Evolutionary conservation across 2,329 filamentous ascomycete genomes (phyloP), one percentile per base, ranked within the genome.

Genomic region (Lachnellula occidentalis): DNA sequence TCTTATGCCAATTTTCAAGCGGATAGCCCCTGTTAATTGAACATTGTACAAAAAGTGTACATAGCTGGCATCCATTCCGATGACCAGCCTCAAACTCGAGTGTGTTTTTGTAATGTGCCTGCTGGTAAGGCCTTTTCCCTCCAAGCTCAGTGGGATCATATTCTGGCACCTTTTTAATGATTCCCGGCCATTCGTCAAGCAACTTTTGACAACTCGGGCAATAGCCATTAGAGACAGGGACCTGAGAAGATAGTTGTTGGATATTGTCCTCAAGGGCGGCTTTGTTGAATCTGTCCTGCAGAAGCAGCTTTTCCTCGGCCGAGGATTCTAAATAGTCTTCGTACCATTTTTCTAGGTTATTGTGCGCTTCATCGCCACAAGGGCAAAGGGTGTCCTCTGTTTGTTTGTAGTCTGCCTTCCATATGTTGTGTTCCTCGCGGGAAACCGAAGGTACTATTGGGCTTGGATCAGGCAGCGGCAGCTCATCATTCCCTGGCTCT

Each of bases 201-300:
- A 48, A 50, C 39, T 24, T 50, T 45, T 54, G 47, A 50, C 52
- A 45, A 45, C 15, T 45, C 21, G 36, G 47, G 37, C 46, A 50
- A 50, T 48, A 50, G 19, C 47, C n/a, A 37, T 48, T 48, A 4
- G 31, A 17, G 17, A 48, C 31, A 12, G 24, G 45, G 22, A 48
- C 9, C 34, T 34, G 24, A 22, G 31, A 6, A 11, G 34, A 34
- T 48, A 34, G 5, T 12, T 48, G 31, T 19, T 36, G 24, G 17
- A 48, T 48, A n/a, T 48, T 31, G 3, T 48, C 22, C 14, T 48
- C 27, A 9, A 48, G 15, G n/a, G 24, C 34, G 22, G 45, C 31
- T 34, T 34, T 48, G 31, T 48, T 34, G 45, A 48, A 21, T 48
- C 37, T 48, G 27, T 48, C 45, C 45, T 48, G 11, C 22, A 48